Evolutionary conservation across 2,329 filamentous ascomycete genomes (phyloP).

Genomic region (Trichoderma simmonsii): DNA sequence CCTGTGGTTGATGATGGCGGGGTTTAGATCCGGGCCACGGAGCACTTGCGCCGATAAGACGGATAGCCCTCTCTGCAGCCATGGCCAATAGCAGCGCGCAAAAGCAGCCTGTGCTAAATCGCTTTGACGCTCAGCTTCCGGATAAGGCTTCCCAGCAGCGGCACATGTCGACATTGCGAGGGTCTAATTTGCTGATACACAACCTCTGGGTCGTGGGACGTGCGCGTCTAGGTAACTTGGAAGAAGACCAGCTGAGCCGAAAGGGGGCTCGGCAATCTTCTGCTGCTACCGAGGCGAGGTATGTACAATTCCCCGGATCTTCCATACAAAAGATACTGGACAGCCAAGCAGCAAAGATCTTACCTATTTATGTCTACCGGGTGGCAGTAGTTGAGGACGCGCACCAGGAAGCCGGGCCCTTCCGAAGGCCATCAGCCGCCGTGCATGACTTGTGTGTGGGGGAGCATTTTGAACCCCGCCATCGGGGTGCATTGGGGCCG

Average conservation of each 20-base stretch:
- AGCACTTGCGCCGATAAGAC: constrained; percentile 19
- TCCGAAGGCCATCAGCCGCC: background rate
- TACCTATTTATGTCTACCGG: background rate
- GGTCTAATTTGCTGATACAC: background rate
- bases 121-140: background rate
- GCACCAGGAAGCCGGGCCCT: constrained; percentile 7
- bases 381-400: background rate
- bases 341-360: background rate
- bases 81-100: constrained; percentile 29
- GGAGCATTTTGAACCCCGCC: background rate
- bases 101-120: constrained; percentile 26
- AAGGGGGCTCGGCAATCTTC: background rate
- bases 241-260: background rate
- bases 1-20: constrained; percentile 14
- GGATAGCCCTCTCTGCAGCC: constrained; percentile 11
- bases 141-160: background rate
- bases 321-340: background rate
- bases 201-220: background rate
- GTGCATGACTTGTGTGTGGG: constrained; percentile 9
- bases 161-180: constrained; percentile 14
- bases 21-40: constrained; percentile 14
- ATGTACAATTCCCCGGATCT: background rate
- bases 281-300: background rate
- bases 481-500: background rate
- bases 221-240: background rate